phyloP scores from a whole-genome alignment of 2,329 filamentous ascomycete genomes.

The Nothophoma quercina region DNA sequence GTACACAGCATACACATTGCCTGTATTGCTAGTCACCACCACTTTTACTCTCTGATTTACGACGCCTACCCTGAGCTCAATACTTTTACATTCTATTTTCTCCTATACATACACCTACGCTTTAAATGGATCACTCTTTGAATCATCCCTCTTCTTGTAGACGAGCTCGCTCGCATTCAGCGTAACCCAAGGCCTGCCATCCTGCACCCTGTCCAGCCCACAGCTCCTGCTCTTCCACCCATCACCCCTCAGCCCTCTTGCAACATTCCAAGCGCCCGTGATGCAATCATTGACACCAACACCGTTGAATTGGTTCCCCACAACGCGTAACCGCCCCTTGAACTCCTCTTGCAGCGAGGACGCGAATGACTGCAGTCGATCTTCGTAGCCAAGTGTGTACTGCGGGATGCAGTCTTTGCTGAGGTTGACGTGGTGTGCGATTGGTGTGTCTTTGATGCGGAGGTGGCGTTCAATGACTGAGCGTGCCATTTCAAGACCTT shows the following conservation, averaged over 20 bases:
- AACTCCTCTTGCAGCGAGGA: slow-evolving; percentile 66
- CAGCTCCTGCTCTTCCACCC: slow-evolving; percentile 39
- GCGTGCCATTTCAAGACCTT: slow-evolving; percentile 74
- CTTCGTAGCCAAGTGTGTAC: slow-evolving; percentile 79
- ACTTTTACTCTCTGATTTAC: no score
- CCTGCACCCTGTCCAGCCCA: slow-evolving; percentile 33
- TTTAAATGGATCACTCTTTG: background rate
- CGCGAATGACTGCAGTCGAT: slow-evolving; percentile 63
- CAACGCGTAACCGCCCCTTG: slow-evolving; percentile 69
- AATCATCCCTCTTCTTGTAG: background rate
- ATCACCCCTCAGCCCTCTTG: slow-evolving; percentile 44
- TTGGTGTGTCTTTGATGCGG: slow-evolving; percentile 69
- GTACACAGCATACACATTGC: no score
- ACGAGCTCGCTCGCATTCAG: background rate
- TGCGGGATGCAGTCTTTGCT: slow-evolving; percentile 85
- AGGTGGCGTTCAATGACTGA: slow-evolving; percentile 76
- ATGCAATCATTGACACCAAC: slow-evolving; percentile 62
- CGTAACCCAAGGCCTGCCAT: slow-evolving; percentile 22
- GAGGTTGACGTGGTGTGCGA: slow-evolving; percentile 67
- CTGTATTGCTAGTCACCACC: no score
- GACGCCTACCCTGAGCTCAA: background rate
- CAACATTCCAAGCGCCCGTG: slow-evolving; percentile 64
- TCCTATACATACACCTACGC: background rate
- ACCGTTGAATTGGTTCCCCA: slow-evolving; percentile 57
- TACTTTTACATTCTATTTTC: background rate